Base-by-base conservation (phyloP, 352 stramenopile species). In the Globisporangium okanoganense region DNA sequence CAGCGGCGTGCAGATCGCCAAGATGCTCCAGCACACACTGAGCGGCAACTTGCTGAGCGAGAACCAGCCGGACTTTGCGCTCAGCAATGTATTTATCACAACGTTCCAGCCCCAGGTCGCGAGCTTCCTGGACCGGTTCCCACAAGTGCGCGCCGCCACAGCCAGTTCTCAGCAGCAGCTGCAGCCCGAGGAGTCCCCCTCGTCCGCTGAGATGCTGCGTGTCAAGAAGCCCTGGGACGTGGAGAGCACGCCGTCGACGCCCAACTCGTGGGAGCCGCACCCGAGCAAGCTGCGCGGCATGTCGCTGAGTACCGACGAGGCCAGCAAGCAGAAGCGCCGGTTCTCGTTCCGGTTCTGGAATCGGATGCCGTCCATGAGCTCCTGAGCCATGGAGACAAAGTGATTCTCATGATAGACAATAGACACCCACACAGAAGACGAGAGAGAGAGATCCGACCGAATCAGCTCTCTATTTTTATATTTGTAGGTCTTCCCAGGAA, bases 21-120 rank as follows among this genome's bases (percentile, higher is more conserved):
- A 92, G 71, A 71, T 94, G 47, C 65, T 94, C 24, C 85, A 94
- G 65, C 73, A 81, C 70, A 88, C 85, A 12, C 69, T 94, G 36
- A 85, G 72, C 27, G 82, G 82, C 33, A 85, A 77, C 58, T 58
- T 70, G 35, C 57, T 89, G 41, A 72, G 61, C 36, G 76, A 87
- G 55, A 77, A 71, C 53, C 70, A 82, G 47, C 57, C 77, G 5
- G 72, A 85, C 41, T 70, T 64, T 45, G 55, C 70, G 20, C 69
- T 75, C 45, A 74, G 62, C 67, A 89, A 91, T 64, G 67, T 72
- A 50, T 91, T 91, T 65, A 82, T 91, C 61, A 62, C 66, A 29
- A 72, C 71, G 33, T 89, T 82, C 60, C 76, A 91, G 48, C 78
- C 82, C 29, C 82, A 76, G 58, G 70, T 91, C 50, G 74, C 73